Percentiles rank a stretch among this genome's conserved stretches.
phyloP scores from a whole-genome alignment of 139 green algal species.

The Spirogloea muscicola region DNA sequence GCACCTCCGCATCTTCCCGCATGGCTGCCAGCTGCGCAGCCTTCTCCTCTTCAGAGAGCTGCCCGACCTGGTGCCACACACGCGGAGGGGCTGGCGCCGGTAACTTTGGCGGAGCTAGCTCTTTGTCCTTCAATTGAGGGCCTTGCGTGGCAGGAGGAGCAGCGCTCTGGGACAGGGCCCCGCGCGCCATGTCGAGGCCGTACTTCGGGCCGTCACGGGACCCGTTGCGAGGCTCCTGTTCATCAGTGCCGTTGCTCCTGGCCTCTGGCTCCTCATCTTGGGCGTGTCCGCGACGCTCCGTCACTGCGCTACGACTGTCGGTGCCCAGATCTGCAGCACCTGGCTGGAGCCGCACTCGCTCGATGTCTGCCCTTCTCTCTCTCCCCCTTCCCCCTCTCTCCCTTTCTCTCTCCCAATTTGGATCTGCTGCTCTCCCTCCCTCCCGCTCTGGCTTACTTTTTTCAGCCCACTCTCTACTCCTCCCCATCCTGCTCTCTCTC shows the following conservation, averaged over 20 bases:
- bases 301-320: no score
- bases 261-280: no score
- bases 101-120: no score
- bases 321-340: no score
- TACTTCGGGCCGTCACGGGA: background rate
- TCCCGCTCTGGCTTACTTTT: background rate
- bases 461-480: constrained; percentile 1
- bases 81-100: constrained; percentile 6
- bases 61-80: constrained; percentile 54
- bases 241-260: no score
- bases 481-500: constrained; percentile 1
- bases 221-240: background rate
- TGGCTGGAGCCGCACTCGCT: no score
- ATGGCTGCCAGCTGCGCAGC: constrained; percentile 74
- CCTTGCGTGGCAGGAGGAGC: no score
- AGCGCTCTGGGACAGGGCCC: background rate
- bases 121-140: no score
- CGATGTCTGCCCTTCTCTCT: no score
- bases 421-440: background rate
- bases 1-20: constrained; percentile 66
- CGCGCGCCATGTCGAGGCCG: background rate
- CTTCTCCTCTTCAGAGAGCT: constrained; percentile 70
- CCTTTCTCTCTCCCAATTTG: constrained; percentile 29
- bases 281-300: background rate
- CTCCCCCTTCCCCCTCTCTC: constrained; percentile 22